phyloP scores from a whole-genome alignment of 2,329 filamentous ascomycete genomes.

The Ampelomyces quisqualis region DNA sequence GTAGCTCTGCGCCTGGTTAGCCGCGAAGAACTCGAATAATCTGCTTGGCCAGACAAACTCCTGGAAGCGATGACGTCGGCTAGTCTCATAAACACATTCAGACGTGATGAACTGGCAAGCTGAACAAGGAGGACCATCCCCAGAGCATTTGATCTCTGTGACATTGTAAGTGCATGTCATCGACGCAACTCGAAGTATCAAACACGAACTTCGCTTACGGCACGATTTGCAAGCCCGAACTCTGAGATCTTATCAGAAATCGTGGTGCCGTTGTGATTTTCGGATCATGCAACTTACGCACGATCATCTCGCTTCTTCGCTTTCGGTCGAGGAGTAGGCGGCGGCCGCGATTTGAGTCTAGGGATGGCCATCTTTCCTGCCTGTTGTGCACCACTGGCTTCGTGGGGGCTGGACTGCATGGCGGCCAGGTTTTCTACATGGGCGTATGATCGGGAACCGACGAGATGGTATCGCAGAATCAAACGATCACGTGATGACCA shows the following conservation, averaged over 20 bases:
- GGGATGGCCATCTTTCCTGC: conserved; percentile 17
- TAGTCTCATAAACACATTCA: conserved; percentile 25
- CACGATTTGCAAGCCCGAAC: conserved; percentile 27
- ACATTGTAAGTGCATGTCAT: background rate
- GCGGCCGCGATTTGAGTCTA: conserved; percentile 10
- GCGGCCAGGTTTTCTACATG: background rate
- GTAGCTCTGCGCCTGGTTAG: conserved; percentile 15
- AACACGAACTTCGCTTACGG: conserved; percentile 22
- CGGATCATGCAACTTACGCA: conserved; percentile 13
- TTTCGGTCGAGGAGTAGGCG: conserved; percentile 6
- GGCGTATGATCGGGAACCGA: no score
- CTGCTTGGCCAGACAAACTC: conserved; percentile 13
- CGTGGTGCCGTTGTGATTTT: no score
- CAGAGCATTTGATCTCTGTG: conserved; percentile 29
- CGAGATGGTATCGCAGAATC: no score
- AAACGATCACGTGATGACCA: no score
- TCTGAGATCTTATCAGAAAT: conserved; percentile 7
- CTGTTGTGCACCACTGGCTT: background rate
- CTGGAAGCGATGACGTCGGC: conserved; percentile 26
- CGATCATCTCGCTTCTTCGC: conserved; percentile 18
- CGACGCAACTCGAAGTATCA: background rate
- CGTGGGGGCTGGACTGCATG: background rate
- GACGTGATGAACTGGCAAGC: conserved; percentile 17
- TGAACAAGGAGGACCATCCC: conserved; percentile 21
- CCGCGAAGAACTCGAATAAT: no score